Evolutionary conservation across 2,329 filamentous ascomycete genomes (phyloP).

Genomic region (Paecilomyces sp.): DNA sequence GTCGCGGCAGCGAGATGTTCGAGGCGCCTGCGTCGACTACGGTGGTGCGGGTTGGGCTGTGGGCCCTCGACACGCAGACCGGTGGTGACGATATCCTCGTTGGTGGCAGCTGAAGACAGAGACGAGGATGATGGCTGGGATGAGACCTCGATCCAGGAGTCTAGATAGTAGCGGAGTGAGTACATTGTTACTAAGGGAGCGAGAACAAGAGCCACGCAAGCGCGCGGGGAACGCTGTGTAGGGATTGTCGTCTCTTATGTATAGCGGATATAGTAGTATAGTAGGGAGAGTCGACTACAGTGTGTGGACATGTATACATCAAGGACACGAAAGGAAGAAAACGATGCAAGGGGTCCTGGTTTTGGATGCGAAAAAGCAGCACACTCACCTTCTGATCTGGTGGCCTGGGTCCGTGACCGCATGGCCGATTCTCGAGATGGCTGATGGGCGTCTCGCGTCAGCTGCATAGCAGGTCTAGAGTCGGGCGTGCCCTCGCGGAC

Average conservation of each 20-base stretch:
- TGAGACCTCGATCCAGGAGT: constrained; percentile 93
- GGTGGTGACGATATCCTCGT: constrained; percentile 85
- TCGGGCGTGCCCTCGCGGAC: constrained; percentile 18
- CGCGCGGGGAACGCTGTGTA: constrained; percentile 2
- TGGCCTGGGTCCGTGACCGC: constrained; percentile 26
- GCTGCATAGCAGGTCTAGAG: constrained; percentile 19
- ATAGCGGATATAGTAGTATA: constrained; percentile 7
- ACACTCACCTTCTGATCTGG: constrained; percentile 38
- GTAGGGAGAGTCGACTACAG: constrained; percentile 4
- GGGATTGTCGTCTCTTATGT: no score
- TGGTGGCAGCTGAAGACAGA: constrained; percentile 63
- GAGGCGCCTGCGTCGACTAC: constrained; percentile 47
- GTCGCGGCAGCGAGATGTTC: constrained; percentile 27
- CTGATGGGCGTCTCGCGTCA: constrained; percentile 27
- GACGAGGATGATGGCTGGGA: constrained; percentile 93
- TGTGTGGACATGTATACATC: constrained; percentile 4
- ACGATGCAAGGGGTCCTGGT: not conserved
- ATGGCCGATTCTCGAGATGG: constrained; percentile 21
- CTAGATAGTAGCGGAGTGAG: constrained; percentile 49
- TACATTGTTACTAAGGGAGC: constrained; percentile 24
- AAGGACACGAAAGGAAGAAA: not conserved
- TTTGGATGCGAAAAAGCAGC: not conserved
- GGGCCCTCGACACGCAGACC: constrained; percentile 69
- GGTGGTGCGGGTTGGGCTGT: constrained; percentile 44
- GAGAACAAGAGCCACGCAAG: not conserved